A percentile compares a stretch with the other conserved stretches of the same genome.
Conservation (phyloP, 306 rosid species). For the Rosa multiflora region DNA sequence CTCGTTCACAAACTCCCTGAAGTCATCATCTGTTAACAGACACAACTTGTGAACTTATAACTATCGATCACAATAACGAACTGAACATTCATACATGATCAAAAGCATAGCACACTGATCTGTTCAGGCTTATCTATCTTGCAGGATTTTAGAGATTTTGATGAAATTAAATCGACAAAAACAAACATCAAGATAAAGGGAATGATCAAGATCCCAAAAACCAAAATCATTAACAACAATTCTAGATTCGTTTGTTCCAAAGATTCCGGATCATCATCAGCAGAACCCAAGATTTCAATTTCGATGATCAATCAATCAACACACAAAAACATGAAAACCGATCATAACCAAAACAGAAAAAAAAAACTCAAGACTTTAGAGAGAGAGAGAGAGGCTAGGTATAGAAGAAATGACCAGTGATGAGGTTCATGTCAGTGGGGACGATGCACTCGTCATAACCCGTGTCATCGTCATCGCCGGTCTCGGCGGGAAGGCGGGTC, state of each 20-base stretch:
- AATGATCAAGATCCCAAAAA: background rate
- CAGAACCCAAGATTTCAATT: background rate
- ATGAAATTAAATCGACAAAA: too few relatives aligned
- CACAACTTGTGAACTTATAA: background rate
- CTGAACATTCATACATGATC: background rate
- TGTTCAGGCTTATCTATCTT: background rate
- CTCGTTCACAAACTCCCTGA: conserved; percentile 53
- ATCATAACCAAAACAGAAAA: background rate
- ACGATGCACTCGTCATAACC: conserved; percentile 94
- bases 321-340: background rate
- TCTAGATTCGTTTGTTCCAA: background rate
- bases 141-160: background rate
- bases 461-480: conserved; percentile 83
- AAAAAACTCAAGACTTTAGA: background rate
- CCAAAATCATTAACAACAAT: background rate
- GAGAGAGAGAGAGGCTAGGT: too few relatives aligned
- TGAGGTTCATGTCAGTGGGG: conserved; percentile 87
- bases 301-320: background rate
- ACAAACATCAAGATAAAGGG: background rate
- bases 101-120: background rate
- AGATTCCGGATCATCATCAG: background rate
- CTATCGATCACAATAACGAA: background rate
- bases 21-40: conserved; percentile 66
- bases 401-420: conserved; percentile 47
- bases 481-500: conserved; percentile 88